Evolutionary conservation across 176 grass and related monocot species (phyloP), one percentile per base, ranked within the genome.

Genomic region (Ensete glaucum): DNA sequence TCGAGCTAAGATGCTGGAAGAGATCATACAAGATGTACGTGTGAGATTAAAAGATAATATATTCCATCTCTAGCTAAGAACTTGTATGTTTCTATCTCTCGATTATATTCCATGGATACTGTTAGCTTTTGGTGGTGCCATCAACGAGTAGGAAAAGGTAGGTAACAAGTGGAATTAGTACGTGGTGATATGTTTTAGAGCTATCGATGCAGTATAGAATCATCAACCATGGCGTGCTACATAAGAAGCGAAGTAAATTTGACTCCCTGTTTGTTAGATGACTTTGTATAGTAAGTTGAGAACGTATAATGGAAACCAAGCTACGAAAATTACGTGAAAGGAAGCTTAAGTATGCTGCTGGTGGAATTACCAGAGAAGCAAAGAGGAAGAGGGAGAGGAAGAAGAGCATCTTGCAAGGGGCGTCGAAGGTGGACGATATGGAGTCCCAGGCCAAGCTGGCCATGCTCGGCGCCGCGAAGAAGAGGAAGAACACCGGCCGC

Each of bases 321-420:
- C 27, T 29, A 29, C 27, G 27, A 29, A 29, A 29, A 29, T 29
- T 29, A 29, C 27, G 27, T 29, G 27, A 29, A 34, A 34, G 29
- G 29, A 34, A 34, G 29, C 29, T 34, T 5, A 5, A 34, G 29
- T 5, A 34, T 34, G 29, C 29, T 34, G 29, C 29, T 34, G 29
- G 3, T 34, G 5, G 29, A 24, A 25, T 86, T 85, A 92, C 92
- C 84, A 96, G 76, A 2, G 92, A 96, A 14, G 81, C 81, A 73
- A 96, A 96, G 29, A 96, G 92, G 83, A 96, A 96, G 69, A 96
- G 82, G 0, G 92, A 96, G 56, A 96, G 84, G 82, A 92, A 96
- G 87, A 96, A 92, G 78, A 92, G 72, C 89, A 96, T 96, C 80
- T 92, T 96, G 92, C 89, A 96, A 52, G 84, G 78, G 43, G 80